Conservation (phyloP, 495 filamentous ascomycete species). For the Aspergillus leporis region DNA sequence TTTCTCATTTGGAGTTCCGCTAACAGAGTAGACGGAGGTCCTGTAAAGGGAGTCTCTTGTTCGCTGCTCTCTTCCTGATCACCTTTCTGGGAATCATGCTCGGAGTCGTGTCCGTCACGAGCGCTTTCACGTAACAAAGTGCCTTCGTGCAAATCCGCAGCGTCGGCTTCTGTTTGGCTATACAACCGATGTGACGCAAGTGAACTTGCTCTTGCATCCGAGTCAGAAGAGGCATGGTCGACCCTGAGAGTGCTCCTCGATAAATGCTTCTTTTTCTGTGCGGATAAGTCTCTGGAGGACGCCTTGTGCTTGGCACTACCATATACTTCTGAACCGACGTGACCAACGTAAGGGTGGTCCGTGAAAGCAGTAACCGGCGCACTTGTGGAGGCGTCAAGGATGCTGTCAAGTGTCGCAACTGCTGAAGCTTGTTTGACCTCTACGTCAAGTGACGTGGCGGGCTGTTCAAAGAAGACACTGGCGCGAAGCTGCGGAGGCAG, state of each 20-base stretch:
- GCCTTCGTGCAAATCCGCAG: conserved; percentile 20
- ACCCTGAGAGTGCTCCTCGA: conserved; percentile 27
- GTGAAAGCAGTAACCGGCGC: conserved; percentile 95
- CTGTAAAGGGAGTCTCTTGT: conserved; percentile 56
- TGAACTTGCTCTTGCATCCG: conserved; percentile 14
- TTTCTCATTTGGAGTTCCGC: conserved; percentile 92
- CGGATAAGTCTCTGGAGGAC: conserved; percentile 22
- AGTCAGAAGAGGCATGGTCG: conserved; percentile 16
- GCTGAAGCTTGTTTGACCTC: conserved; percentile 79
- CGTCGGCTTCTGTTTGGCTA: conserved; percentile 21
- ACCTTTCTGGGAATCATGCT: conserved; percentile 18
- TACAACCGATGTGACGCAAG: conserved; percentile 14
- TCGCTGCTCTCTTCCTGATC: conserved; percentile 37
- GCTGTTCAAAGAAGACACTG: conserved; percentile 84
- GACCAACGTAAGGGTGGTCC: conserved; percentile 84
- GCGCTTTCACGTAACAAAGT: conserved; percentile 21
- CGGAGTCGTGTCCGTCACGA: conserved; percentile 21
- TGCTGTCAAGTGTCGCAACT: conserved; percentile 85
- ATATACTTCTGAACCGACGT: conserved; percentile 66
- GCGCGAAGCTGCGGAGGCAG: conserved; percentile 90
- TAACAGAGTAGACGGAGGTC: conserved; percentile 82
- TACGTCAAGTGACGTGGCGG: conserved; percentile 57
- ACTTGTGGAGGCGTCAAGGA: conserved; percentile 88
- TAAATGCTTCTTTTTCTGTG: conserved; percentile 22
- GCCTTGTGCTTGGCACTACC: conserved; percentile 40